Conservation (phyloP, 2,329 filamentous ascomycete species). For the Mycocentrospora acerina region DNA sequence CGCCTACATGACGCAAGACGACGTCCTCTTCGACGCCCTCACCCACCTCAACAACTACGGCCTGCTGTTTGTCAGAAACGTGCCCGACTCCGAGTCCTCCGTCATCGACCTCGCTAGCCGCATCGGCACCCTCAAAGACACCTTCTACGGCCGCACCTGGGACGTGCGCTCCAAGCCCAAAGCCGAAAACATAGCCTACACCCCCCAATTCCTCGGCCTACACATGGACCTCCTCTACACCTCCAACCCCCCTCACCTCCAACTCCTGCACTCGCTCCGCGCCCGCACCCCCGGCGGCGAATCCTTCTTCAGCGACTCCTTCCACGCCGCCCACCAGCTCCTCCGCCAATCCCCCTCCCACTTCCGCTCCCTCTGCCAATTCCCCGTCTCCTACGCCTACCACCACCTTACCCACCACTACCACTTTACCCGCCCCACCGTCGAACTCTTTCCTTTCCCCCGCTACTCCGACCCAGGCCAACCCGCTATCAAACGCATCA, state of each 20-base stretch:
- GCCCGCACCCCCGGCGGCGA: slow-evolving; percentile 79
- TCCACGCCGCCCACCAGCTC: slow-evolving; percentile 58
- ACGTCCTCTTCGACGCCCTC: slow-evolving; percentile 63
- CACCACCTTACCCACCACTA: slow-evolving; percentile 64
- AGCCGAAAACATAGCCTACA: slow-evolving; percentile 90
- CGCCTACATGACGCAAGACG: slow-evolving; percentile 66
- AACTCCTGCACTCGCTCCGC: slow-evolving; percentile 85
- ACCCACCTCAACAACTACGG: slow-evolving; percentile 66
- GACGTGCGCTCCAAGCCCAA: slow-evolving; percentile 80
- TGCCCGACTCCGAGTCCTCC: slow-evolving; percentile 67
- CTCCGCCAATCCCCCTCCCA: slow-evolving; percentile 17
- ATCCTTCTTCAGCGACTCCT: slow-evolving; percentile 81
- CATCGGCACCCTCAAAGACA: slow-evolving; percentile 78
- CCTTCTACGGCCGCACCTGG: slow-evolving; percentile 90
- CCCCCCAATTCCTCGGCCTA: slow-evolving; percentile 75
- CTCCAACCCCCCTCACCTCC: slow-evolving; percentile 73
- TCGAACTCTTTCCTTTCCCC: slow-evolving; percentile 46
- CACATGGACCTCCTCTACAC: slow-evolving; percentile 96
- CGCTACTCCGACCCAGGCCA: slow-evolving; percentile 32
- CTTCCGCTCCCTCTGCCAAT: slow-evolving; percentile 46
- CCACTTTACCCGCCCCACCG: slow-evolving; percentile 57
- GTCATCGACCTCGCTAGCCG: slow-evolving; percentile 69
- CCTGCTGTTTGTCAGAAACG: slow-evolving; percentile 72
- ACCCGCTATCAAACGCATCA: slow-evolving; percentile 49
- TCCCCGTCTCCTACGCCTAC: slow-evolving; percentile 66